phyloP scores from a whole-genome alignment of 1,284 basidiomycete genomes.

The Porodaedalea pini region DNA sequence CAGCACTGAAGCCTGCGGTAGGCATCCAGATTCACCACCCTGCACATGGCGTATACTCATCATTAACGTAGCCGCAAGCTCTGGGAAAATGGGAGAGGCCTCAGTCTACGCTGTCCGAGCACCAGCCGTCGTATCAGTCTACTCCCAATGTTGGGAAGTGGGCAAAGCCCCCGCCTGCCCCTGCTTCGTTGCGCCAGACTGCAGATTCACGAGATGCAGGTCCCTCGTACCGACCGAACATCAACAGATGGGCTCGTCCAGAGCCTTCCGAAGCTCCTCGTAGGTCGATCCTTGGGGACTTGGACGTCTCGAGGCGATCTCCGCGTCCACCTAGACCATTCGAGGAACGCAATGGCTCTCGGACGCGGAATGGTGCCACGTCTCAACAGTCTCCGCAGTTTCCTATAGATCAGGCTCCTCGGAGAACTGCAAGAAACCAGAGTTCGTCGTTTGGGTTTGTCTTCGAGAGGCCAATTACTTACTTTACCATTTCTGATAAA shows the following conservation, averaged over 20 bases:
- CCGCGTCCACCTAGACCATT: neutral
- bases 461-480: too few species aligned
- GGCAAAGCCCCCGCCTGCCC: neutral
- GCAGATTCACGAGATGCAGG: neutral
- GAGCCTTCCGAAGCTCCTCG: neutral
- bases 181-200: neutral
- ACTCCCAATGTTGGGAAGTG: conserved; percentile 6
- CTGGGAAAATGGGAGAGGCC: conserved; percentile 8
- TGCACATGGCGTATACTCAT: neutral
- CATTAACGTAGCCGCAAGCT: neutral
- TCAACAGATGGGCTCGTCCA: conserved; percentile 19
- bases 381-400: neutral
- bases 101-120: neutral
- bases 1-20: conserved; percentile 16
- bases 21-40: neutral
- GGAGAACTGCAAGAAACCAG: neutral
- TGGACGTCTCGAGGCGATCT: neutral
- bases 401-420: neutral
- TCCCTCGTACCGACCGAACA: conserved; percentile 8
- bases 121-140: neutral
- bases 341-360: neutral
- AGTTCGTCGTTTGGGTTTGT: neutral
- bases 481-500: too few species aligned
- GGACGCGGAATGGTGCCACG: neutral
- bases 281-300: neutral